Evolutionary conservation across 2,329 filamentous ascomycete genomes (phyloP).

Genomic region (Aspergillus proliferans): DNA sequence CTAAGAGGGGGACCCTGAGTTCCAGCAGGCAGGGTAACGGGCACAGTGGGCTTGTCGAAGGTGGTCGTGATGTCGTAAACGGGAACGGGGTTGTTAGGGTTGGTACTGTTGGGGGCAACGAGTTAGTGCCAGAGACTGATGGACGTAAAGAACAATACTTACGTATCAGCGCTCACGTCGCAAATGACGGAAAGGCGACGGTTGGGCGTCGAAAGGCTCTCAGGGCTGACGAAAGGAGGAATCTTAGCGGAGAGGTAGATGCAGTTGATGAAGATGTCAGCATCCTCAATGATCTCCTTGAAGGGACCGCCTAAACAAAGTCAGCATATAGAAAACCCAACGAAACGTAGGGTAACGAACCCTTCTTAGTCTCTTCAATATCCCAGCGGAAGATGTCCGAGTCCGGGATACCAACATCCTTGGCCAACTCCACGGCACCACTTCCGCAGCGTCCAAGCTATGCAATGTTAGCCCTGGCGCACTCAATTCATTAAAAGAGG

Average conservation of each 20-base stretch:
- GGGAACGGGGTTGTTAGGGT: conserved; percentile 51
- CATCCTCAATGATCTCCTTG: conserved; percentile 62
- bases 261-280: conserved; percentile 77
- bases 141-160: conserved; percentile 9
- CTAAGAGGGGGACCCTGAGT: conserved; percentile 57
- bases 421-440: conserved; percentile 75
- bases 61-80: conserved; percentile 81
- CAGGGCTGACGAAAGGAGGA: conserved; percentile 70
- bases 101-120: conserved; percentile 28
- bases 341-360: conserved; percentile 21
- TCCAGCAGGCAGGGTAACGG: conserved; percentile 51
- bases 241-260: conserved; percentile 79
- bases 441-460: conserved; percentile 63
- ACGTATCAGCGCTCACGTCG: conserved; percentile 55
- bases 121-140: neutral
- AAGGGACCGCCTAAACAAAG: conserved; percentile 59
- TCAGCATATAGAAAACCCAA: conserved; percentile 4
- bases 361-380: conserved; percentile 68
- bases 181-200: conserved; percentile 74
- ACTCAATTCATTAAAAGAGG: neutral
- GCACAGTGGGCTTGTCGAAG: conserved; percentile 80
- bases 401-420: conserved; percentile 64
- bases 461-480: neutral
- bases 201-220: conserved; percentile 59
- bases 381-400: conserved; percentile 69